Evolutionary conservation across 345 rosid species (phyloP), one percentile per base, ranked within the genome.

Genomic region (Lepidium africanum): DNA sequence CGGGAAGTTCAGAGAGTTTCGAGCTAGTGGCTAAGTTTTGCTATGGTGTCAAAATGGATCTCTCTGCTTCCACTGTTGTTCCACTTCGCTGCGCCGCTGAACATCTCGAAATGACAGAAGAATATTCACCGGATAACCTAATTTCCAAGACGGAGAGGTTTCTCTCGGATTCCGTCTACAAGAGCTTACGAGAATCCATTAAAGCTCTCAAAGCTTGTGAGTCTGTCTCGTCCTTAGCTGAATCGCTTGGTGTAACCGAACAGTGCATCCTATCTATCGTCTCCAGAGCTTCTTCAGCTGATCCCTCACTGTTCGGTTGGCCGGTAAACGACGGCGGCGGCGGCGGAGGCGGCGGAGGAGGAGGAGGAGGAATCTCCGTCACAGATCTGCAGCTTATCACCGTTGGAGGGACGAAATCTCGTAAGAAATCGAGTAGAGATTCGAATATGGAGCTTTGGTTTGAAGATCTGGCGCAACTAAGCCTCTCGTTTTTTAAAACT

Each of bases 21-120:
- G 96, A 94, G 84, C 59, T 83, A 84, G 87, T 83, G 17, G 91
- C 95, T 9, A 94, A 89, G 86, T 94, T 89, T 83, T 94, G 96
- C 77, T 94, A 94, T 74, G 97, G 97, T 16, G 93, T 91, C 54
- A 94, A 86, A 74, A 43, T 89, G 70, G 99, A 88, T 33, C 76
- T 94, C 55, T 76, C 91, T 4, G 68, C 95, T 61, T 77, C 84
- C 71, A 82, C 73, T 50, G 88, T 77, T 9, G 91, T 78, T 4
- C 97, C 87, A 0, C 97, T 94, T 57, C 95, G 90, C 40, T 94
- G 97, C 76, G 99, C 92, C 30, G 95, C 87, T 7, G 90, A 91
- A 69, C 76, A 83, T 61, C 92, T 94, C 2, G 96, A 91, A 65
- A 91, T 94, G 97, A 87, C 87, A 5, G 97, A 91, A 17, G 92